Evolutionary conservation across 169 alveolate genomes (phyloP).

Genomic region (Plasmodium gallinaceum): DNA sequence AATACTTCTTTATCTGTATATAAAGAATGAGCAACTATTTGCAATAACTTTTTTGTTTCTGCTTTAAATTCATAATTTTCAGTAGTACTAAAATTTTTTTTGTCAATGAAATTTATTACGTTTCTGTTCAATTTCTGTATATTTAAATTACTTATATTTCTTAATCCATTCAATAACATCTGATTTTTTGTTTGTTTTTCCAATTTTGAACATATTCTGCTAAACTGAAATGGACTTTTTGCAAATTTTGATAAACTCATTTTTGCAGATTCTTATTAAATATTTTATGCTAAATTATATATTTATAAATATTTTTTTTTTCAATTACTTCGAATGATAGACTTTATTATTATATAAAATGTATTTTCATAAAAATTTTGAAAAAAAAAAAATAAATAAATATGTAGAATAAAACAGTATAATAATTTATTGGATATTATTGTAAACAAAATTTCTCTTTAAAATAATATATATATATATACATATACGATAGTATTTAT

Average conservation of each 20-base stretch:
- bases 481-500: too few relatives aligned
- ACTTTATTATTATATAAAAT: background rate
- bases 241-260: slow-evolving; percentile 62
- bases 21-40: slow-evolving; percentile 96
- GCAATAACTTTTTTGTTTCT: slow-evolving; percentile 96
- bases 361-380: background rate
- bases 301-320: too few relatives aligned
- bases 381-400: background rate
- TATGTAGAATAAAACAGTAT: background rate
- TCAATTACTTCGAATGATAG: background rate
- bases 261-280: background rate
- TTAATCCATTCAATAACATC: background rate
- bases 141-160: slow-evolving; percentile 14
- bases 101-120: background rate
- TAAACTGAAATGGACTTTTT: slow-evolving; percentile 18
- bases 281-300: too few relatives aligned
- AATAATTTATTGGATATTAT: too few relatives aligned
- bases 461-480: too few relatives aligned
- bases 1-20: slow-evolving; percentile 97
- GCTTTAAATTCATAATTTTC: slow-evolving; percentile 90
- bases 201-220: slow-evolving; percentile 6
- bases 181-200: slow-evolving; percentile 15
- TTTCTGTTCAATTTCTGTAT: too few relatives aligned
- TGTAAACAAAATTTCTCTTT: too few relatives aligned
- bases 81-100: slow-evolving; percentile 15